phyloP scores from a whole-genome alignment of 139 green algal genomes.

The Chlorella sp. region DNA sequence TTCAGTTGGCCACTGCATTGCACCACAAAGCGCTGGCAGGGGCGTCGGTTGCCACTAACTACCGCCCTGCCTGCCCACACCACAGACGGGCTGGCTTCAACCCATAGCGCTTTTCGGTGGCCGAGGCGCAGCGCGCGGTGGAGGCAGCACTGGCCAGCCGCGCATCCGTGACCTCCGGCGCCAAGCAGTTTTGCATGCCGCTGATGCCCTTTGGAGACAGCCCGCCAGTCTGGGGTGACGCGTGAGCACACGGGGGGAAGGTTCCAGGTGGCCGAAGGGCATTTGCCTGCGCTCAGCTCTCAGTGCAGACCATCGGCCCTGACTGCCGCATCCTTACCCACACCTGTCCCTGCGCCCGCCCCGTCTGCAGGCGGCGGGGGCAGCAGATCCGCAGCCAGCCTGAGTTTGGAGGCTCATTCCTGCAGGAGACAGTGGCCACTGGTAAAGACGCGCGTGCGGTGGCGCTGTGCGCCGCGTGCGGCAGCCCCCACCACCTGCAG shows the following conservation, averaged over 20 bases:
- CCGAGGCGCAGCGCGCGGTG: neutral
- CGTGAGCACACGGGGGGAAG: neutral
- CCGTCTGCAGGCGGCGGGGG: no score
- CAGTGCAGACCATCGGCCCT: no score
- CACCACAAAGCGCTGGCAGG: no score
- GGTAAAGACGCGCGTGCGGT: neutral
- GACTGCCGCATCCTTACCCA: no score
- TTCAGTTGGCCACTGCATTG: neutral
- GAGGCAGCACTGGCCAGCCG: neutral
- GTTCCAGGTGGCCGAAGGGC: no score
- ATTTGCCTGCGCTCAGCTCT: no score
- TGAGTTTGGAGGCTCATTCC: neutral
- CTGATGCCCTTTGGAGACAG: neutral
- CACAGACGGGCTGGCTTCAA: neutral
- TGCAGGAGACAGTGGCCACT: neutral
- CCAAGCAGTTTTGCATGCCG: neutral
- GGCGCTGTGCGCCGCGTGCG: neutral
- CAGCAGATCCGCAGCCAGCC: no score
- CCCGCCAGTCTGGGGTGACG: neutral
- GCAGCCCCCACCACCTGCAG: neutral
- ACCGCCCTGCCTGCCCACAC: neutral
- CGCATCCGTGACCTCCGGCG: neutral
- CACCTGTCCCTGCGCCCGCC: no score
- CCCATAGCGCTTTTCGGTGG: neutral
- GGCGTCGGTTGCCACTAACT: neutral